Conservation (phyloP, 2,329 filamentous ascomycete species). For the Blastomyces parvus region DNA sequence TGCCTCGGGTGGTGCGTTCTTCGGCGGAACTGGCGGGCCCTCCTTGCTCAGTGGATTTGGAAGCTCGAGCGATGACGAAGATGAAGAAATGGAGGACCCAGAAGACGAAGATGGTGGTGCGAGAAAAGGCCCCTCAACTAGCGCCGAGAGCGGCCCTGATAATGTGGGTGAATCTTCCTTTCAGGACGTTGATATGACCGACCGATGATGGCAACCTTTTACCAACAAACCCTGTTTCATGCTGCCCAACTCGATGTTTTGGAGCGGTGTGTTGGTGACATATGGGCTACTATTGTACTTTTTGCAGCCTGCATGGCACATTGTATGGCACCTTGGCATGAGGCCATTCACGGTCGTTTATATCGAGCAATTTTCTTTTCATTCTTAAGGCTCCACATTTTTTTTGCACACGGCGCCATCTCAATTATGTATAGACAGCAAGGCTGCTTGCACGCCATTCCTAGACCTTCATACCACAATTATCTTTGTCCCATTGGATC, state of each 20-base stretch:
- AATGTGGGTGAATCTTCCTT: slow-evolving; percentile 58
- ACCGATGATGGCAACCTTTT: slow-evolving; percentile 36
- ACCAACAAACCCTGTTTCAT: not conserved
- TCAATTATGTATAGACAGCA: slow-evolving; percentile 19
- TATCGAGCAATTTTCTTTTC: slow-evolving; percentile 12
- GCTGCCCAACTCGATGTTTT: not conserved
- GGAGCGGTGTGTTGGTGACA: slow-evolving; percentile 14
- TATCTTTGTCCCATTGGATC: slow-evolving; percentile 12
- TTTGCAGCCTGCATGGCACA: slow-evolving; percentile 1
- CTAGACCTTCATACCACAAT: slow-evolving; percentile 16
- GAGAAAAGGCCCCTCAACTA: slow-evolving; percentile 24
- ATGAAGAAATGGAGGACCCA: slow-evolving; percentile 70
- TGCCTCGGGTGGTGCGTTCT: slow-evolving; percentile 62
- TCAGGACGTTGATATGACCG: slow-evolving; percentile 53
- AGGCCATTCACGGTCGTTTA: slow-evolving; percentile 1
- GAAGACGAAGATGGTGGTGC: slow-evolving; percentile 62
- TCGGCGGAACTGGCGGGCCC: slow-evolving; percentile 53
- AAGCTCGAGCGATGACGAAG: slow-evolving; percentile 90
- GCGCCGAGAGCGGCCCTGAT: slow-evolving; percentile 46
- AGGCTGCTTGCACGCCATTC: slow-evolving; percentile 14
- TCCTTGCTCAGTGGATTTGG: slow-evolving; percentile 82
- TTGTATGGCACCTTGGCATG: not conserved
- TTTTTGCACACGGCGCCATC: slow-evolving; percentile 15
- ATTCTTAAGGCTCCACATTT: slow-evolving; percentile 8
- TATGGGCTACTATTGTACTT: slow-evolving; percentile 10